phyloP scores from a whole-genome alignment of 1,284 basidiomycete genomes.

The Coniophora puteana region DNA sequence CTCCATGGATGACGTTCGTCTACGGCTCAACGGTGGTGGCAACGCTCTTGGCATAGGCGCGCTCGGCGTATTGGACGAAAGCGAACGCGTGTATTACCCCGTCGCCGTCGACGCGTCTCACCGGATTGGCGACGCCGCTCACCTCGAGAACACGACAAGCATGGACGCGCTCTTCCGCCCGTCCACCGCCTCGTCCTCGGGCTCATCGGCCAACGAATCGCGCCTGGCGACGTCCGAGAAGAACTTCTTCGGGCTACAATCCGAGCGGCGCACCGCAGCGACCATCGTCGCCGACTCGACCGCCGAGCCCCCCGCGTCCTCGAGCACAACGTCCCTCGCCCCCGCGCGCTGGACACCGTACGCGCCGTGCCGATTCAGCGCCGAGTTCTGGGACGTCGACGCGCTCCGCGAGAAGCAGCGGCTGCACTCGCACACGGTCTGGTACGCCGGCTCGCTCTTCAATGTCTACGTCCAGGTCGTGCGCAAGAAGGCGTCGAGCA shows the following conservation, averaged over 20 bases:
- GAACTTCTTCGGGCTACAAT: constrained; percentile 64
- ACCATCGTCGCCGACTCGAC: constrained; percentile 35
- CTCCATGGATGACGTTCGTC: constrained; percentile 47
- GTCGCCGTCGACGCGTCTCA: constrained; percentile 75
- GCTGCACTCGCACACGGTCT: constrained; percentile 72
- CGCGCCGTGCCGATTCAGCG: constrained; percentile 79
- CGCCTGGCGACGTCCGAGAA: constrained; percentile 38
- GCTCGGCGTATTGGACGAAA: constrained; percentile 23
- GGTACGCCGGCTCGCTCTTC: constrained; percentile 77
- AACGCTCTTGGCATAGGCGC: too few species aligned
- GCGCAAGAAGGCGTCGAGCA: constrained; percentile 68
- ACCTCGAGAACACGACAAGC: constrained; percentile 45
- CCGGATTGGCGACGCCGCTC: constrained; percentile 74
- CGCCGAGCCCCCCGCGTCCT: too few species aligned
- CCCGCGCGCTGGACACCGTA: constrained; percentile 56
- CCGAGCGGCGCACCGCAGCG: constrained; percentile 37
- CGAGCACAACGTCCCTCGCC: too few species aligned
- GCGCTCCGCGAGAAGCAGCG: constrained; percentile 81
- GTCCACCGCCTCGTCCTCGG: constrained; percentile 16
- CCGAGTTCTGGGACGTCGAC: constrained; percentile 90
- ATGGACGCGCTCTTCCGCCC: constrained; percentile 52
- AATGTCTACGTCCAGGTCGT: constrained; percentile 89
- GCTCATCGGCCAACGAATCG: constrained; percentile 17
- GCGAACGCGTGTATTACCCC: constrained; percentile 55
- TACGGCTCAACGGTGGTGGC: constrained; percentile 16